These are phyloP conservation scores for Phytophthora pluvialis DNA, from an alignment of 352 stramenopile species.

Conservation along the genomic window DNA sequence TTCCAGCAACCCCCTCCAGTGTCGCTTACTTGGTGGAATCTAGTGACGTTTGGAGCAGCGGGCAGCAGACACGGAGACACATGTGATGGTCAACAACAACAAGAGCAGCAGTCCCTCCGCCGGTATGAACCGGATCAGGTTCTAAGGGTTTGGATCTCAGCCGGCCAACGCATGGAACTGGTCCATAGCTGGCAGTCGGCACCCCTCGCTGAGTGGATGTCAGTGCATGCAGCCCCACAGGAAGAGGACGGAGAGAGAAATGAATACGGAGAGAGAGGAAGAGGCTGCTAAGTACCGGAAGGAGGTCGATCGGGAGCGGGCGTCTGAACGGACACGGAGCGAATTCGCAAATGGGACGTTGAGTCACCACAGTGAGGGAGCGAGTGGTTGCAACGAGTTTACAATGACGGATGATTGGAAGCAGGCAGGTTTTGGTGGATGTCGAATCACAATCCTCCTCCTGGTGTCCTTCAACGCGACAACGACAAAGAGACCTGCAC, in stretches of 20 bases:
- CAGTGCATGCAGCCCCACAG: conserved; percentile 32
- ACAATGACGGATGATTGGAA: no score
- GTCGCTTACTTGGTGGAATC: conserved; percentile 18
- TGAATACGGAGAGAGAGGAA: conserved; percentile 3
- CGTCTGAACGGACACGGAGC: neutral
- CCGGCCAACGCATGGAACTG: conserved; percentile 51
- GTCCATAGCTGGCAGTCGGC: conserved; percentile 53
- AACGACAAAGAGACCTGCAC: no score
- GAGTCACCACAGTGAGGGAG: neutral
- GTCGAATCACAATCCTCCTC: no score
- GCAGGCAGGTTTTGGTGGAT: no score
- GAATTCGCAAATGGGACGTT: conserved; percentile 13
- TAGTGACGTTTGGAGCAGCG: neutral
- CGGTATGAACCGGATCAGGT: conserved; percentile 73
- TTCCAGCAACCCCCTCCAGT: neutral
- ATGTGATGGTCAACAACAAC: conserved; percentile 36
- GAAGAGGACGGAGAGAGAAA: conserved; percentile 11
- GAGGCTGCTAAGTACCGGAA: conserved; percentile 26
- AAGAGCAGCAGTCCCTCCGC: conserved; percentile 63
- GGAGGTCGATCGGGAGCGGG: neutral
- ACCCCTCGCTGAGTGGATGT: conserved; percentile 69
- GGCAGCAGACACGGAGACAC: conserved; percentile 22
- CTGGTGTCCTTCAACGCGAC: no score
- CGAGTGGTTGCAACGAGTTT: conserved; percentile 7
- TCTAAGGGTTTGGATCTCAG: conserved; percentile 70